A percentile compares a stretch with the other conserved stretches of the same genome.
Evolutionary conservation across 2,329 filamentous ascomycete genomes (phyloP).

Genomic region (Aspergillus intermedius): DNA sequence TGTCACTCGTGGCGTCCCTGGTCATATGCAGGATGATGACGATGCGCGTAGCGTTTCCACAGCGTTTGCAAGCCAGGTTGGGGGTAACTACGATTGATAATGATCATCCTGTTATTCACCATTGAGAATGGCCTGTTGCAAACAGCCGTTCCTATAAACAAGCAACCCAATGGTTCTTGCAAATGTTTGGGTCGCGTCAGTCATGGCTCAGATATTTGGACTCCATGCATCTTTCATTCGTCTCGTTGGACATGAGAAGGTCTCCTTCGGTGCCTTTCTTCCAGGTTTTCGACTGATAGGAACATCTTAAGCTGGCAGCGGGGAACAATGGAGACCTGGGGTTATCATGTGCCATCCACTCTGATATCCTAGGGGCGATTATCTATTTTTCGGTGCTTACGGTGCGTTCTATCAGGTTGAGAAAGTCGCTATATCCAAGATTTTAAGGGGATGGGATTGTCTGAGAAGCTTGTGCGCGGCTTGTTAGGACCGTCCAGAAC

Average conservation of each 20-base stretch:
- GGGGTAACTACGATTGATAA: slow-evolving; percentile 56
- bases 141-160: slow-evolving; percentile 8
- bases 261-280: slow-evolving; percentile 5
- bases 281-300: slow-evolving; percentile 8
- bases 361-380: not conserved
- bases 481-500: not conserved
- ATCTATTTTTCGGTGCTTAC: not conserved
- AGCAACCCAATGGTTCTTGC: slow-evolving; percentile 3
- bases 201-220: slow-evolving; percentile 11
- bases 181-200: slow-evolving; percentile 9
- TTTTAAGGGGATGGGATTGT: not conserved
- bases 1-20: slow-evolving; percentile 39
- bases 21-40: slow-evolving; percentile 60
- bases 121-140: slow-evolving; percentile 10
- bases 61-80: slow-evolving; percentile 92
- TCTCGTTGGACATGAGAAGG: slow-evolving; percentile 7
- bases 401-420: not conserved
- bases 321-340: not conserved
- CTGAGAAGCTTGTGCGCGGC: not conserved
- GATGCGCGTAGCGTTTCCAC: slow-evolving; percentile 95
- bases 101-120: slow-evolving; percentile 1
- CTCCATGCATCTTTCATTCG: slow-evolving; percentile 7
- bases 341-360: not conserved
- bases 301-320: not conserved
- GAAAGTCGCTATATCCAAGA: slow-evolving; percentile 4